A percentile compares a stretch with the other conserved stretches of the same genome.
These are phyloP conservation scores for Ballota nigra DNA, from an alignment of 257 asterid species.

Conservation along the genomic window DNA sequence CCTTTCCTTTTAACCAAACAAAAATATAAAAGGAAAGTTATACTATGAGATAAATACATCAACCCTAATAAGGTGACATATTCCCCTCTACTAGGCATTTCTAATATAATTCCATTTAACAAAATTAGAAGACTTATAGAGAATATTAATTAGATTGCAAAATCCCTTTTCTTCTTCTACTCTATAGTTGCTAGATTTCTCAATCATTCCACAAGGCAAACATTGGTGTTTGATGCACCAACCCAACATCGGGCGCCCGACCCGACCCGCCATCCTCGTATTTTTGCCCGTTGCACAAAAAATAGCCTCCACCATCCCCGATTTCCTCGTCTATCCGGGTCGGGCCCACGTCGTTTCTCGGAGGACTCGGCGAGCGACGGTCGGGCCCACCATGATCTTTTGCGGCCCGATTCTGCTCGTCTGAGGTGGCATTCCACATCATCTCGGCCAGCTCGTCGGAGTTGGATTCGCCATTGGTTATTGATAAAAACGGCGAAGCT, in stretches of 20 bases:
- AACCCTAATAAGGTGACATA: not conserved
- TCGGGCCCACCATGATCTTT: conserved; percentile 16
- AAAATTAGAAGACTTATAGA: not conserved
- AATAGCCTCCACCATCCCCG: conserved; percentile 34
- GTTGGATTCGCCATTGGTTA: conserved; percentile 38
- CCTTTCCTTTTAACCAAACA: not conserved
- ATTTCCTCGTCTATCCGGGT: conserved; percentile 30
- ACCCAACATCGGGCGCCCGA: conserved; percentile 27
- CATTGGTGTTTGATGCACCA: conserved; percentile 49
- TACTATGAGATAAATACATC: not conserved
- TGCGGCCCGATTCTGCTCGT: conserved; percentile 7
- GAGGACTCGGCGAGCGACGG: conserved; percentile 25
- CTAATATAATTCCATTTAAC: not conserved
- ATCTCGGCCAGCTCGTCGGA: conserved; percentile 38
- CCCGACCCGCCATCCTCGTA: conserved; percentile 29
- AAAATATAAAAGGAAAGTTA: not conserved
- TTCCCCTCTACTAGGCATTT: not conserved
- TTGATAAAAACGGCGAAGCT: conserved; percentile 39
- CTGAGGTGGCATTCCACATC: conserved; percentile 40
- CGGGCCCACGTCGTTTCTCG: conserved; percentile 11
- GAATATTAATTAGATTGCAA: not conserved
- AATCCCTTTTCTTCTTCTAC: not conserved
- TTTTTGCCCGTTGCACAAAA: conserved; percentile 34
- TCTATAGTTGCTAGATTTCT: not conserved
- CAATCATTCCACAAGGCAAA: conserved; percentile 60